A percentile compares a stretch with the other conserved stretches of the same genome.
Conservation (phyloP, 257 asterid genomes). For the Paulownia fortunei region DNA sequence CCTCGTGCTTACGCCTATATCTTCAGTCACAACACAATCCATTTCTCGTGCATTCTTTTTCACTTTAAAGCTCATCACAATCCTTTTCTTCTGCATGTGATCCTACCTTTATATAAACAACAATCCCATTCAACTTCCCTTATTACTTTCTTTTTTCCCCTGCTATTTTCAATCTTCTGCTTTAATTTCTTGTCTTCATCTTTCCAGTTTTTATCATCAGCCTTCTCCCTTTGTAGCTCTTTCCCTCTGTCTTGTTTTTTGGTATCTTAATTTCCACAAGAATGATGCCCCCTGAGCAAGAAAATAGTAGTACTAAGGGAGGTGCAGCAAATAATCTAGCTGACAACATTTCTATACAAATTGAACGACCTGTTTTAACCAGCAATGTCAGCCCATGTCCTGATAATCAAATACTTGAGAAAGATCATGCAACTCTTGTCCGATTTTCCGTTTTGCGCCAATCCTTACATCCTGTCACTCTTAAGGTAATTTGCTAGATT, state of each 20-base stretch:
- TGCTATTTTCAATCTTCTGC: background rate
- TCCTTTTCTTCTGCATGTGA: conserved; percentile 49
- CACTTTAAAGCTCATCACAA: conserved; percentile 41
- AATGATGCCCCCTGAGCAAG: conserved; percentile 86
- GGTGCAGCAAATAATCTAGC: conserved; percentile 37
- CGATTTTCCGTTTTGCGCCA: conserved; percentile 55
- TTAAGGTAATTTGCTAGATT: conserved; percentile 30
- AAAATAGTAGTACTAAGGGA: conserved; percentile 39
- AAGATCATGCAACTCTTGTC: conserved; percentile 29
- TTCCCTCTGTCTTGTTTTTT: background rate
- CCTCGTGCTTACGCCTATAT: conserved; percentile 23
- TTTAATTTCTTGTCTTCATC: background rate
- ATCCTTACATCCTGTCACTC: conserved; percentile 59
- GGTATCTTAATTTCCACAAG: background rate
- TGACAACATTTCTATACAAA: conserved; percentile 41
- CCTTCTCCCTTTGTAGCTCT: background rate
- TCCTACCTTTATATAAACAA: conserved; percentile 35
- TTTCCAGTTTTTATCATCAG: background rate
- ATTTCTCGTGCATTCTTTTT: conserved; percentile 54
- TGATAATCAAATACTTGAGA: conserved; percentile 31
- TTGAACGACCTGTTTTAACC: conserved; percentile 51
- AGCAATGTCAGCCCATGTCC: conserved; percentile 53
- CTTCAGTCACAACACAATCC: conserved; percentile 41
- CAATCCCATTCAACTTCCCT: conserved; percentile 18
- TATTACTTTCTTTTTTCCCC: background rate